phyloP scores from a whole-genome alignment of 78 protist genomes.

The Bigelowiella natans region DNA sequence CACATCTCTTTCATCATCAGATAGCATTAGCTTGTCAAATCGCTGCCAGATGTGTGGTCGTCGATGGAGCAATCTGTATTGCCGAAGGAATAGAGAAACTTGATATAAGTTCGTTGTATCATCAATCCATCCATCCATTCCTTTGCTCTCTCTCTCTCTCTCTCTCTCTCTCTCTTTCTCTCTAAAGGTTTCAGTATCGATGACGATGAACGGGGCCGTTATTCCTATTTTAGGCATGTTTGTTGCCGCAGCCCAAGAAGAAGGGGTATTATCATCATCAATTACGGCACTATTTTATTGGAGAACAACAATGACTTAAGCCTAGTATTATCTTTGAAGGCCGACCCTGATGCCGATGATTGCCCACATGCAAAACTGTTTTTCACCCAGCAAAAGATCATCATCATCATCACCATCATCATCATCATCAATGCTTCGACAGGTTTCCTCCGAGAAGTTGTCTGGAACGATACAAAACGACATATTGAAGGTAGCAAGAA shows the following conservation, averaged over 20 bases:
- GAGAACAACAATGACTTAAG: too few relatives aligned
- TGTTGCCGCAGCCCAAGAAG: too few relatives aligned
- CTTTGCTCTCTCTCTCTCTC: background rate
- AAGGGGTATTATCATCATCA: too few relatives aligned
- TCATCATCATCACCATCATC: background rate
- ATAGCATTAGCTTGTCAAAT: background rate
- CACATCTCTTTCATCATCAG: conserved; percentile 25
- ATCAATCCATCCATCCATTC: background rate
- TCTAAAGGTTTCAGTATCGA: conserved; percentile 46
- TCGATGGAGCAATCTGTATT: background rate
- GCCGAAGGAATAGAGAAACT: background rate
- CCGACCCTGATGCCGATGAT: too few relatives aligned
- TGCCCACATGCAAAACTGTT: too few relatives aligned
- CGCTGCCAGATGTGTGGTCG: background rate
- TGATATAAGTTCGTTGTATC: background rate
- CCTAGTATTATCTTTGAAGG: too few relatives aligned
- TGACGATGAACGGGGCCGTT: conserved; percentile 99
- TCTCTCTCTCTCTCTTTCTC: too few relatives aligned
- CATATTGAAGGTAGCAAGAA: conserved; percentile 67
- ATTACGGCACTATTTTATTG: too few relatives aligned
- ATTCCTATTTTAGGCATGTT: conserved; percentile 89
- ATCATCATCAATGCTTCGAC: too few relatives aligned
- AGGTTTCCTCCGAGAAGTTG: conserved; percentile 57
- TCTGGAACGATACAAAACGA: conserved; percentile 96
- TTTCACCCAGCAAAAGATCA: too few relatives aligned